Base-by-base conservation (phyloP, 352 stramenopile genomes). In the Pythium aphanidermatum region DNA sequence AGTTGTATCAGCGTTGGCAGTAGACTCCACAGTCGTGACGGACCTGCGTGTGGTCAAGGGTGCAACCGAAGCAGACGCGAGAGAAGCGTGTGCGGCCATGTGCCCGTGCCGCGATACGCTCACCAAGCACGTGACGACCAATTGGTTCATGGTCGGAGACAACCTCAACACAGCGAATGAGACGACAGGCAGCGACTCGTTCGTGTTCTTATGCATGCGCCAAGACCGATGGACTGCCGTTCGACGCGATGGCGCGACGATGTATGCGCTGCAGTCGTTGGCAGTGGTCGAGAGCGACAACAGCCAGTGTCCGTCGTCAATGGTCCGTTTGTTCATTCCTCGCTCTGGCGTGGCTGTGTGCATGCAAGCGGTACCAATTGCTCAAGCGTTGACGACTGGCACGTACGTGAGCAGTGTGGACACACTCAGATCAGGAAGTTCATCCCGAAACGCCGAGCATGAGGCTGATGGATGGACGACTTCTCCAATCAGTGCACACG, bases 361-460 rank as follows among this genome's bases (percentile, higher is more conserved):
- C 31, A 13, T 47, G 3, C 37, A 51, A 25, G 13, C 23, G 2
- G 24, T 36, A 4, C 24, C 37, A 3, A 34, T 35, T 19, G 21
- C 19, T 1, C 17, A 39, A 7, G 52, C 52, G 10, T 30, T 54
- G 23, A 45, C 43, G n/a, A 60, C 44, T 0, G 52, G 52, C 24
- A 55, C 25, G 19, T 61, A 51, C 40, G 37, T 61, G 14, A 61
- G 53, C n/a, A 34, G 47, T 31, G 29, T 61, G 12, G 38, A 25
- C 17, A 35, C 20, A 2, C 25, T 39, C 12, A 17, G 7, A 13
- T 11, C 23, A 16, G 17, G 13, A 11, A 23, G n/a, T n/a, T n/a
- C n/a, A n/a, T n/a, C n/a, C n/a, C n/a, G n/a, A n/a, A n/a, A n/a
- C n/a, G n/a, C n/a, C n/a, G n/a, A n/a, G n/a, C 5, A 9, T 39